Conservation (phyloP, 179 eudicot species). For the Silene coronaria region DNA sequence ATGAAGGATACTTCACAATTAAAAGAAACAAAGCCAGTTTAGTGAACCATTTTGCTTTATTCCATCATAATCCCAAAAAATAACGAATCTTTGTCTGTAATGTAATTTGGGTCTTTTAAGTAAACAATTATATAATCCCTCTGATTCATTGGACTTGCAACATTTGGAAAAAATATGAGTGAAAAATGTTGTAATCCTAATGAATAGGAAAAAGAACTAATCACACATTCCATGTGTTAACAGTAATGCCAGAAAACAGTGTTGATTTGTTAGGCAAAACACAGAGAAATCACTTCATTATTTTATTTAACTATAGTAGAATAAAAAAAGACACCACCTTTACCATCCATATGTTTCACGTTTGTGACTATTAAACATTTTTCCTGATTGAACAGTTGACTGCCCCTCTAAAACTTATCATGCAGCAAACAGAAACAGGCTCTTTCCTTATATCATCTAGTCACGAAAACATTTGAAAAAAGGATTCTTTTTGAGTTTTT, state of each 20-base stretch:
- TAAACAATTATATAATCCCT: too few relatives aligned
- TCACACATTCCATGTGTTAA: conserved; percentile 4
- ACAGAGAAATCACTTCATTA: neutral
- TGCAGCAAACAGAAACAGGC: neutral
- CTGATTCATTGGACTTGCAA: too few relatives aligned
- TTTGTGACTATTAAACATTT: neutral
- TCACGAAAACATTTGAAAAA: neutral
- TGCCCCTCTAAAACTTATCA: conserved; percentile 3
- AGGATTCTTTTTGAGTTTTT: neutral
- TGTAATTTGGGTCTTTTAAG: too few relatives aligned
- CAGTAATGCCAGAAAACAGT: neutral
- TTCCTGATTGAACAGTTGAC: neutral
- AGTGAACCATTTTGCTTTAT: too few relatives aligned
- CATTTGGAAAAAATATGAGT: too few relatives aligned
- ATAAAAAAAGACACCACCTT: conserved; percentile 1
- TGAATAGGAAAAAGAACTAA: neutral
- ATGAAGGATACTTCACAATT: too few relatives aligned
- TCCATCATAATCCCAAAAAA: too few relatives aligned
- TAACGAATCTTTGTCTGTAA: too few relatives aligned
- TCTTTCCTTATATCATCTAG: conserved; percentile 2
- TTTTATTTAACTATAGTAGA: neutral
- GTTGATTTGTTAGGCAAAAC: conserved; percentile 3
- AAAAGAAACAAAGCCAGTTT: too few relatives aligned
- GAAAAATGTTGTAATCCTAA: too few relatives aligned
- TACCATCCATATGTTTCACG: neutral